Percentiles rank a stretch among this genome's conserved stretches.
Evolutionary conservation across 2,329 filamentous ascomycete species (phyloP).

Genomic region (Thelonectria discophora): DNA sequence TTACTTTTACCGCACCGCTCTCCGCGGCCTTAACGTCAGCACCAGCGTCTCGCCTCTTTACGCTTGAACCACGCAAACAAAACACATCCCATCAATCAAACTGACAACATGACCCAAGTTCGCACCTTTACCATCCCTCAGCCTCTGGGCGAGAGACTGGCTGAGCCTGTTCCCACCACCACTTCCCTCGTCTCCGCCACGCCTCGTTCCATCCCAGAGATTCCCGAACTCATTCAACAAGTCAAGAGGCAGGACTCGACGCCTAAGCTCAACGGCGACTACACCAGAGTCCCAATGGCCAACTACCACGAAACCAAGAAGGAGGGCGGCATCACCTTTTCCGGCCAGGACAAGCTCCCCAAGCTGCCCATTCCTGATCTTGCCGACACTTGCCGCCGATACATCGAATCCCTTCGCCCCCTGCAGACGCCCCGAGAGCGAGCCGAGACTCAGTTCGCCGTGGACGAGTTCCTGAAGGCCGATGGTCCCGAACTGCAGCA

Average conservation of each 20-base stretch:
- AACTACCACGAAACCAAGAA: conserved; percentile 61
- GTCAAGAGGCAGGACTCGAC: conserved; percentile 33
- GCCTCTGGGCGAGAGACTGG: conserved; percentile 76
- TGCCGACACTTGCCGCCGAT: conserved; percentile 78
- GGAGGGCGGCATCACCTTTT: conserved; percentile 84
- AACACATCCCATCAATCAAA: conserved; percentile 12
- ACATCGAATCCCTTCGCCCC: conserved; percentile 80
- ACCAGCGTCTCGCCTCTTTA: conserved; percentile 82
- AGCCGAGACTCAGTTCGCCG: conserved; percentile 80
- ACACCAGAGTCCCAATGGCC: conserved; percentile 62
- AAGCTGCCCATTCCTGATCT: conserved; percentile 94
- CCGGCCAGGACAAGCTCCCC: conserved; percentile 85
- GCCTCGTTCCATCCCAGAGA: conserved; percentile 54
- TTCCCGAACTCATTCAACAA: conserved; percentile 40
- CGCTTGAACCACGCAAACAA: conserved; percentile 55
- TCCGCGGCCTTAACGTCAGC: conserved; percentile 85
- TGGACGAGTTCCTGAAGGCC: conserved; percentile 80
- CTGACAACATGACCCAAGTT: conserved; percentile 51
- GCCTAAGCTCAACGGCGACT: conserved; percentile 42
- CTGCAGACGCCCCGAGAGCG: conserved; percentile 85
- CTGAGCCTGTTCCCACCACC: conserved; percentile 46
- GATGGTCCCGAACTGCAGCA: conserved; percentile 90
- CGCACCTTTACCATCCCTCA: conserved; percentile 67
- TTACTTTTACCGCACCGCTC: conserved; percentile 90
- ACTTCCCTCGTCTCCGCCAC: conserved; percentile 44